phyloP scores from a whole-genome alignment of 1,139 yeast genomes.

The Wickerhamomyces sp. region DNA sequence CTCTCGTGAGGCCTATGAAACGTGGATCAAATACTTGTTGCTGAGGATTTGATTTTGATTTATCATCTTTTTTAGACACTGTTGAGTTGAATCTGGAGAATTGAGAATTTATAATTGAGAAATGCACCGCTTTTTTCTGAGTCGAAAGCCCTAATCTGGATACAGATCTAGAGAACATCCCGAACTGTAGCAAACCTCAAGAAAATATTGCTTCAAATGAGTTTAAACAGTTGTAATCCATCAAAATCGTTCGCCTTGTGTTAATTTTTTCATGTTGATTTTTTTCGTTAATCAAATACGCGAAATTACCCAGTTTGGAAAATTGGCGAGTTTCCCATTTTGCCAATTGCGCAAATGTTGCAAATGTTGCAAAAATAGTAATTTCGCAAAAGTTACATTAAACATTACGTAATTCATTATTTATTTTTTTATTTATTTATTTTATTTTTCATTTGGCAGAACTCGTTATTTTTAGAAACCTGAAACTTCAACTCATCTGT shows the following conservation, averaged over 20 bases:
- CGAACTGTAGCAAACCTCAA: too few species aligned
- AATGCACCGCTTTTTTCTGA: not conserved
- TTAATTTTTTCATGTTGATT: not conserved
- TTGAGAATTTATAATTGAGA: too few species aligned
- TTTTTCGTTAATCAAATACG: not conserved
- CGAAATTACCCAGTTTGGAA: not conserved
- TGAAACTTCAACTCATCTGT: too few species aligned
- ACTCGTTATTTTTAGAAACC: not conserved
- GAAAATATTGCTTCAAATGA: too few species aligned
- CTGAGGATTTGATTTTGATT: constrained; percentile 9
- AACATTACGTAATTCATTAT: too few species aligned
- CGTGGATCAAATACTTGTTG: constrained; percentile 32
- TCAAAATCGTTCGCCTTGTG: not conserved
- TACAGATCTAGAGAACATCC: too few species aligned
- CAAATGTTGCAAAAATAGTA: not conserved
- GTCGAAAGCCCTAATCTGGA: too few species aligned
- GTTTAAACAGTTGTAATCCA: too few species aligned
- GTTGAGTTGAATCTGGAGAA: constrained; percentile 2
- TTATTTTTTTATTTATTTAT: too few species aligned
- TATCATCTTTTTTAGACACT: constrained; percentile 5
- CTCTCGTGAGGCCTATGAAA: constrained; percentile 42
- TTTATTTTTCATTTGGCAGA: not conserved
- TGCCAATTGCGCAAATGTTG: not conserved
- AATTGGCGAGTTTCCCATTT: not conserved
- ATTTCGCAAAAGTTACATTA: not conserved